Conservation (phyloP, 2,329 filamentous ascomycete species). For the Beauveria caledonica region DNA sequence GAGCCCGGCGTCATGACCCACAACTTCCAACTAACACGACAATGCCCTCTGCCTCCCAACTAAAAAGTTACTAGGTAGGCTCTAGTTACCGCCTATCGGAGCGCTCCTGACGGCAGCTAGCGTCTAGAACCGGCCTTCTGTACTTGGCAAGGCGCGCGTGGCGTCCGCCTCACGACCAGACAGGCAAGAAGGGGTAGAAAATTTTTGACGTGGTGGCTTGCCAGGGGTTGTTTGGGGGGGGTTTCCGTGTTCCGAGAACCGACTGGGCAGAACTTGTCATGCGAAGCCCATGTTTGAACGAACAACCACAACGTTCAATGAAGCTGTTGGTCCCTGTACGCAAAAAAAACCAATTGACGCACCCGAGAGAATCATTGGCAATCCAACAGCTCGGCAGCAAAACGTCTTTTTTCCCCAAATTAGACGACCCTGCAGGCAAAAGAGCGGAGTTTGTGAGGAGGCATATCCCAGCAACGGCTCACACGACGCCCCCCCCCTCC, state of each 20-base stretch:
- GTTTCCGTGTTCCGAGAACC: not conserved
- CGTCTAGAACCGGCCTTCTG: conserved; percentile 10
- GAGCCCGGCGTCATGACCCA: not conserved
- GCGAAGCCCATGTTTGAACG: not conserved
- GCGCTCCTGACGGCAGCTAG: conserved; percentile 8
- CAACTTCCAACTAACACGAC: not conserved
- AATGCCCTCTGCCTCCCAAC: not conserved
- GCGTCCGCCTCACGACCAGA: not conserved
- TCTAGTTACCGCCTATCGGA: not conserved
- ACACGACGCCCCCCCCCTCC: not conserved
- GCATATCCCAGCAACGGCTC: not conserved
- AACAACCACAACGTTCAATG: not conserved
- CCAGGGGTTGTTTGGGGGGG: not conserved
- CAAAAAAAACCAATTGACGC: not conserved
- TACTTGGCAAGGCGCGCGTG: conserved; percentile 5
- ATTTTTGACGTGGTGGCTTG: conserved; percentile 8
- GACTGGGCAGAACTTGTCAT: not conserved
- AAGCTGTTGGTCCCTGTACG: not conserved
- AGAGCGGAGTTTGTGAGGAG: not conserved
- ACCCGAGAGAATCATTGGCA: not conserved
- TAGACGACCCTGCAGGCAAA: not conserved
- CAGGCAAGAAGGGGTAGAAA: not conserved
- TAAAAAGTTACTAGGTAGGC: no score
- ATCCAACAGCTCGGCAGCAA: not conserved
- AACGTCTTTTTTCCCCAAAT: not conserved